A percentile compares a stretch with the other conserved stretches of the same genome.
Evolutionary conservation across 371 early-diverging fungal genomes (phyloP).

Genomic region (Chytridium lagenaria): DNA sequence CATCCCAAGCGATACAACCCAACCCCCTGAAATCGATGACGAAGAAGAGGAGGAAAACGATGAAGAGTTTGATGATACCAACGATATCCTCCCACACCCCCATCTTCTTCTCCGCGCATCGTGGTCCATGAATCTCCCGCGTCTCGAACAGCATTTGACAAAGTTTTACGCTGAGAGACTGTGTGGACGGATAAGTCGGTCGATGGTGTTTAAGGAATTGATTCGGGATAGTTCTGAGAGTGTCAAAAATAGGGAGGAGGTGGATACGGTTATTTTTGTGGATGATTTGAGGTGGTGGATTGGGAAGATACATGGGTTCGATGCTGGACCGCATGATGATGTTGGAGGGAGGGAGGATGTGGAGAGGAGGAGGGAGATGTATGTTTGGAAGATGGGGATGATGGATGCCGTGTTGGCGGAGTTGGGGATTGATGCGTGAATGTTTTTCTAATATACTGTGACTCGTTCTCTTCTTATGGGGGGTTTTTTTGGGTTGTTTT

Average conservation of each 20-base stretch:
- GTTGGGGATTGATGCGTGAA: slow-evolving; percentile 16
- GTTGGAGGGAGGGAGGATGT: slow-evolving; percentile 17
- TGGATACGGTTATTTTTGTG: slow-evolving; percentile 39
- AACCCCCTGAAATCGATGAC: not conserved
- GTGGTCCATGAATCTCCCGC: slow-evolving; percentile 40
- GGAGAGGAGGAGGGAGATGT: slow-evolving; percentile 11
- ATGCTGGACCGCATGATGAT: slow-evolving; percentile 12
- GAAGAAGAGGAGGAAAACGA: not conserved
- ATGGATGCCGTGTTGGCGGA: slow-evolving; percentile 27
- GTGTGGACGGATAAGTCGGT: not conserved
- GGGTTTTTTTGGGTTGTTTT: too few species aligned
- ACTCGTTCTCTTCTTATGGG: too few species aligned
- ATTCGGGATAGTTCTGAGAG: slow-evolving; percentile 22
- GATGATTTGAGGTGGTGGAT: slow-evolving; percentile 42
- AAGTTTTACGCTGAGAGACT: slow-evolving; percentile 31
- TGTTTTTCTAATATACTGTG: too few species aligned
- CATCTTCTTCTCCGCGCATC: slow-evolving; percentile 31
- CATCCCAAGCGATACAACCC: not conserved
- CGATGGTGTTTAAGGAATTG: slow-evolving; percentile 21
- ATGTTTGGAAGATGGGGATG: slow-evolving; percentile 14
- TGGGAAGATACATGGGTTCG: slow-evolving; percentile 24
- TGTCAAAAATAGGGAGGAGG: slow-evolving; percentile 25
- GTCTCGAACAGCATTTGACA: slow-evolving; percentile 39
- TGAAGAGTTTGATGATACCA: not conserved
- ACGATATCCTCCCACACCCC: slow-evolving; percentile 17